Conservation (phyloP, 345 rosid species). For the Sapria himalayana region DNA sequence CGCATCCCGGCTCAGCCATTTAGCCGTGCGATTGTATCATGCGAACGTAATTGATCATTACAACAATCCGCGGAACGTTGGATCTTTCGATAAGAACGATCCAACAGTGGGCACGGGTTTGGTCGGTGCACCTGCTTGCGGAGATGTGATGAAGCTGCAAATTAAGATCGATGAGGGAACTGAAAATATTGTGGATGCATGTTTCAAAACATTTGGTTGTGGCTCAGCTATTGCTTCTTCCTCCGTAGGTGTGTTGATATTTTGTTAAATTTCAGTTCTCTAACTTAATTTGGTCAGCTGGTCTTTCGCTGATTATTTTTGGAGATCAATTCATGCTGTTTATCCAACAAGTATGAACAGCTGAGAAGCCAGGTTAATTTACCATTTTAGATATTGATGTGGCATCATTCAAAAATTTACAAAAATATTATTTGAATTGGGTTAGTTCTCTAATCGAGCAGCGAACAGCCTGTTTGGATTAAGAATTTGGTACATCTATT, state of each 20-base stretch:
- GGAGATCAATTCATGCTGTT: no score
- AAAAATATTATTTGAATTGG: no score
- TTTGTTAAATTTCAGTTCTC: no score
- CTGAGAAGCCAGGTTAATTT: no score
- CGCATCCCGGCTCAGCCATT: conserved; percentile 12
- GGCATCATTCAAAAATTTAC: no score
- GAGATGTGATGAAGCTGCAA: conserved; percentile 97
- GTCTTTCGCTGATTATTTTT: no score
- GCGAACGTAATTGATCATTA: conserved; percentile 93
- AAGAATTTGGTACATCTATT: no score
- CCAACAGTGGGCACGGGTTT: conserved; percentile 75
- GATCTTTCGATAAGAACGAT: conserved; percentile 81
- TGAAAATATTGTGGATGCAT: conserved; percentile 68
- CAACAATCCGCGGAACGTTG: conserved; percentile 89
- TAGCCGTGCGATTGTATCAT: conserved; percentile 39
- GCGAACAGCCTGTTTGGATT: no score
- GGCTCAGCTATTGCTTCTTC: conserved; percentile 98
- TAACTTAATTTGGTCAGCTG: no score
- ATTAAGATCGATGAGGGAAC: conserved; percentile 74
- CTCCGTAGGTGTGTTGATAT: conserved; percentile 67
- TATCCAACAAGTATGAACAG: no score
- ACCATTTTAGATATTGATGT: no score
- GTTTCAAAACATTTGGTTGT: conserved; percentile 97
- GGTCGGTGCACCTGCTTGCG: conserved; percentile 98
- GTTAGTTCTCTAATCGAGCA: no score